These are phyloP conservation scores for Sugiyamaella boreocaroliniensis DNA, from an alignment of 805 yeast species.

Conservation along the genomic window DNA sequence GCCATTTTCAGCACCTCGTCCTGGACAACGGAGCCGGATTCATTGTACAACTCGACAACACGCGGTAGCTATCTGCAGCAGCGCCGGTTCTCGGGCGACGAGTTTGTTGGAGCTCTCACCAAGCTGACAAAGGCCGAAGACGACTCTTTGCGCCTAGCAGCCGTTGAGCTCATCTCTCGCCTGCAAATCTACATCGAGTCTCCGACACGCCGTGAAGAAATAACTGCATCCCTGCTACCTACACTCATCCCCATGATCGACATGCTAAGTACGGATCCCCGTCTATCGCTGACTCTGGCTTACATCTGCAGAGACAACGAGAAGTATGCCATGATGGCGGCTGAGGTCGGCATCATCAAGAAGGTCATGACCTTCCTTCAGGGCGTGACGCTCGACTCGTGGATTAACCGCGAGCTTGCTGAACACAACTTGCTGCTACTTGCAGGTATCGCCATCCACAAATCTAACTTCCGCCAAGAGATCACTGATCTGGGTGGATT, in stretches of 20 bases:
- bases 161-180: conserved; percentile 21
- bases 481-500: conserved; percentile 28
- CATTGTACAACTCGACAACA: neutral
- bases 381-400: conserved; percentile 15
- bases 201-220: conserved; percentile 12
- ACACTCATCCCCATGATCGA: conserved; percentile 29
- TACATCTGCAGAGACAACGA: conserved; percentile 29
- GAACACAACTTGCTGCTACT: conserved; percentile 26
- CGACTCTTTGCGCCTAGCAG: conserved; percentile 19
- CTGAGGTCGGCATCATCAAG: conserved; percentile 29
- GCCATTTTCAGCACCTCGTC: neutral
- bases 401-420: conserved; percentile 22
- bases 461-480: conserved; percentile 25
- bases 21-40: neutral
- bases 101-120: conserved; percentile 16
- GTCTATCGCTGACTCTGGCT: conserved; percentile 24
- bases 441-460: conserved; percentile 29
- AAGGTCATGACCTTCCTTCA: conserved; percentile 20
- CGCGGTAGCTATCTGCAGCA: neutral
- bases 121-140: conserved; percentile 16
- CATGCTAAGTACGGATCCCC: conserved; percentile 20
- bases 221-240: conserved; percentile 24
- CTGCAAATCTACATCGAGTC: conserved; percentile 19
- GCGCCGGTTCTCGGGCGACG: conserved; percentile 7
- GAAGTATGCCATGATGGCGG: conserved; percentile 26